Conservation (phyloP, 352 stramenopile species). For the Globisporangium canariense region DNA sequence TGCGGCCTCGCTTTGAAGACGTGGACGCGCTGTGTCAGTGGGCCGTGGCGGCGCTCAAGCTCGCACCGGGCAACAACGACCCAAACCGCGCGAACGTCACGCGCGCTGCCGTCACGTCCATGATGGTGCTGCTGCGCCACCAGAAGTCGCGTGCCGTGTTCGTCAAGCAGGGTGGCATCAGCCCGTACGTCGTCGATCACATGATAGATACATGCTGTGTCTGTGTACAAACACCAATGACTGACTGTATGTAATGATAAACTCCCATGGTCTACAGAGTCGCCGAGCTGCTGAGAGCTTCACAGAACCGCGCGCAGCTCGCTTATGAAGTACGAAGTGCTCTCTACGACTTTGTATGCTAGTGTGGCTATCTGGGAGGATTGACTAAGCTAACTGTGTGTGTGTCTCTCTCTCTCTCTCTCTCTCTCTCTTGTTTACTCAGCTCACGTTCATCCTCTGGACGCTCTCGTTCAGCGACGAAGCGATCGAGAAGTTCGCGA, state of each 20-base stretch:
- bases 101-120: slow-evolving; percentile 84
- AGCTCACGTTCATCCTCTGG: slow-evolving; percentile 97
- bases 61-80: slow-evolving; percentile 56
- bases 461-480: slow-evolving; percentile 92
- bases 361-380: not conserved
- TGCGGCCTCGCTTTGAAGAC: slow-evolving; percentile 75
- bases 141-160: slow-evolving; percentile 89
- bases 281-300: slow-evolving; percentile 72
- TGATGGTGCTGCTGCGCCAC: slow-evolving; percentile 91
- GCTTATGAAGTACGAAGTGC: slow-evolving; percentile 84
- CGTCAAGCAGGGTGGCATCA: slow-evolving; percentile 87
- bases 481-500: slow-evolving; percentile 76
- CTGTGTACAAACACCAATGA: not conserved
- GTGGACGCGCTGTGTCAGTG: slow-evolving; percentile 77
- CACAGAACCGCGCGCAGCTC: slow-evolving; percentile 90
- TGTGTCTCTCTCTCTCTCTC: too few species aligned
- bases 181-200: slow-evolving; percentile 56
- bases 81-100: slow-evolving; percentile 69
- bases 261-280: slow-evolving; percentile 28
- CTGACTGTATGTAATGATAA: slow-evolving; percentile 2
- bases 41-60: slow-evolving; percentile 71
- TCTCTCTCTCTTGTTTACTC: not conserved
- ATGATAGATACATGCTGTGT: not conserved
- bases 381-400: not conserved
- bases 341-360: not conserved